Evolutionary conservation across 2,329 filamentous ascomycete species (phyloP), one percentile per base, ranked within the genome.

Genomic region (Pseudogymnoascus sp.): DNA sequence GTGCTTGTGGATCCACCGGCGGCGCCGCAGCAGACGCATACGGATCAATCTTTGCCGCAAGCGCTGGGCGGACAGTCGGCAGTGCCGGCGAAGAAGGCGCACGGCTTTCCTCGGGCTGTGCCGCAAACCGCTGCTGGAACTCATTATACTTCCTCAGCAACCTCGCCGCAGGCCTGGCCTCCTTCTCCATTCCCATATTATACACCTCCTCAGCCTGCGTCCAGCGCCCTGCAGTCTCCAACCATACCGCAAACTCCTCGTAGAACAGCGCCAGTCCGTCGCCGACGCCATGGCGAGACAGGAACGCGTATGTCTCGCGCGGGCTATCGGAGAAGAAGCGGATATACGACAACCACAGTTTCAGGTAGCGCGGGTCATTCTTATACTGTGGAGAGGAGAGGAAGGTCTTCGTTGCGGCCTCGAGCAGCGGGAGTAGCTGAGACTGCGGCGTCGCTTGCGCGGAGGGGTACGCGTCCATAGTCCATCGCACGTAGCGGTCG

Each of bases 401-500:
- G 75, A 99, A 97, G 0, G 90, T 79, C 74, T 93, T 96, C 8
- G 95, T 98, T 6, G 93, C 93, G 67, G 93, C 90, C 79, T 99
- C 96, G 5, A 99, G 87, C 5, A 98, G 81, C 2, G 88, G 88
- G 66, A 95, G 87, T 13, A 99, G 85, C 71, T 95, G 91, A n/a
- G 93, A 96, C 72, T 96, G 87, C 1, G 91, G 84, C 31, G 93
- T 96, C 63, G 93, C 92, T 78, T 97, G 93, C 23, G 93, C 90
- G 0, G 93, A 93, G 1, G 95, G 93, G 75, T 98, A 99, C 62
- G 93, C 90, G 75, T 97, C 91, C 28, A 98, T 80, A 1, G 93
- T 96, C 95, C 95, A 99, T 77, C 92, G 92, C 65, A 98, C 91
- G 74, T 99, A 99, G 74, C 95, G 88, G 75, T 98, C 93, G 79